Base-by-base conservation (phyloP, 306 rosid species). In the Erythrophleum fordii region DNA sequence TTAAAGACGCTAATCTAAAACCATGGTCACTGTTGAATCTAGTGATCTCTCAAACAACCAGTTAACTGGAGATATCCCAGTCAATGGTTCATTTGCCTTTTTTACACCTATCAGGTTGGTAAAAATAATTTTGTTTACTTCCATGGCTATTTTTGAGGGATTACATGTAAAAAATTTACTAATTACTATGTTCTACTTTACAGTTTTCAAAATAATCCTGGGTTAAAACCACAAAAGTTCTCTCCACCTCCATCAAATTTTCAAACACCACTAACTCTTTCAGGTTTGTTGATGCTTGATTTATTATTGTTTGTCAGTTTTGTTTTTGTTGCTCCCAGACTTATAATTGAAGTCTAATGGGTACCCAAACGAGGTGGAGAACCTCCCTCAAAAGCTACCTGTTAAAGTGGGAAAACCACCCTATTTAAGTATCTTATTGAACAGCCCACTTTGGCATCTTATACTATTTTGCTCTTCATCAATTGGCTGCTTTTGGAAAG, bases 131-230 rank as follows among this genome's bases (percentile, higher is more conserved):
- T 17, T 66, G 28, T 10, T 37, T 20, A 34, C 11, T 64, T 64
- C 7, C 72, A n/a, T 39, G 8, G 55, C 11, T 20, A 37, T 22
- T 67, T 35, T 41, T 41, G 31, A 39, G 72, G n/a, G 29, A 20
- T 67, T 3, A 11, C 51, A 67, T 22, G 51, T 22, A 5, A 23
- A n/a, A 39, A 1, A 2, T 41, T 41, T 68, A n/a, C 11, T 67
- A 11, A 42, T 0, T 5, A 66, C 5, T 11, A 6, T n/a, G 29
- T 35, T 0, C 49, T 11, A n/a, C 17, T 68, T 23, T 42, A 23
- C 73, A 68, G 73, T 68, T 68, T 68, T 41, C 25, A 8, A 3
- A 68, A 68, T 42, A 68, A 68, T 68, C 73, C 73, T 3, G 73
- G 53, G 23, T 42, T 68, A 23, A 68, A 16, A 12, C 29, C 72